Percentiles rank a stretch among this genome's conserved stretches.
These are phyloP conservation scores for Saccharomyces paradoxus DNA, from an alignment of 805 yeast genomes.

Conservation along the genomic window DNA sequence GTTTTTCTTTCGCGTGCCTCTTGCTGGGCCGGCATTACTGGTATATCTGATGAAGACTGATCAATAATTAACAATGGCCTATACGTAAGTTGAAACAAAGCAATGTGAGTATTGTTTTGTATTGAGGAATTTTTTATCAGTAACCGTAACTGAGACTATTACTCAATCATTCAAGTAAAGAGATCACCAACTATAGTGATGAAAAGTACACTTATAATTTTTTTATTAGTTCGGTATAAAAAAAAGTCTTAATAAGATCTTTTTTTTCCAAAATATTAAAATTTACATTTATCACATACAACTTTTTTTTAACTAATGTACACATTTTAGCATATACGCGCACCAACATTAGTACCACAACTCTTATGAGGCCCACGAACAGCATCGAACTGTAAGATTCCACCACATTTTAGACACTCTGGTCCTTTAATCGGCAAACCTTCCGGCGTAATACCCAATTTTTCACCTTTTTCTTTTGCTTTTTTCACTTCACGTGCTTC, in stretches of 20 bases:
- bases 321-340: neutral
- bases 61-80: neutral
- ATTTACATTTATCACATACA: neutral
- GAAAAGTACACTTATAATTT: too few species aligned
- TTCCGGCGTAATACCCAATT: slow-evolving; percentile 10
- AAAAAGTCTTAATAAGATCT: too few species aligned
- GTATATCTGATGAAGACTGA: neutral
- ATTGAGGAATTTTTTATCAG: too few species aligned
- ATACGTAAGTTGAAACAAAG: too few species aligned
- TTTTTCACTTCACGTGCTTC: slow-evolving; percentile 18
- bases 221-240: too few species aligned
- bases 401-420: slow-evolving; percentile 14
- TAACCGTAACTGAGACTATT: too few species aligned
- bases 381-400: slow-evolving; percentile 11
- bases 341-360: neutral
- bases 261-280: neutral
- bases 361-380: slow-evolving; percentile 13
- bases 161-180: too few species aligned
- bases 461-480: slow-evolving; percentile 11
- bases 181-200: too few species aligned
- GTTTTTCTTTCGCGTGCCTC: neutral
- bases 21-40: neutral
- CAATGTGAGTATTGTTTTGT: too few species aligned
- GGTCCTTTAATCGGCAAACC: slow-evolving; percentile 13
- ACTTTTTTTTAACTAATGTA: neutral